phyloP scores from a whole-genome alignment of 371 early-diverging fungal species.

The Mortierella sp. region DNA sequence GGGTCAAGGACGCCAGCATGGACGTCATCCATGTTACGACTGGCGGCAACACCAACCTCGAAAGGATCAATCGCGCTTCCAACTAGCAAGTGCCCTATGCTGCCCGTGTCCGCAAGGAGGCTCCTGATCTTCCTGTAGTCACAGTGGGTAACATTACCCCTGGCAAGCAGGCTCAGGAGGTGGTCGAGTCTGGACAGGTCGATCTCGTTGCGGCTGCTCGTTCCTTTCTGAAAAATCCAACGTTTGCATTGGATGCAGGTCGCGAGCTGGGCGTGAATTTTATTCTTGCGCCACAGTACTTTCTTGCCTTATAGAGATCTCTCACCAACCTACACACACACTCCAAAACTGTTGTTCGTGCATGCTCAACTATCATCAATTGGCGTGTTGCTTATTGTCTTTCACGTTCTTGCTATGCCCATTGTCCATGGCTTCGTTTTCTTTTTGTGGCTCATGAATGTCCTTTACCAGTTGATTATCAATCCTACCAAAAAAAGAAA shows the following conservation, averaged over 20 bases:
- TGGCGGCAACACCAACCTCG: conserved; percentile 68
- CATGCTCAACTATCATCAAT: too few species aligned
- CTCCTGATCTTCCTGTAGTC: conserved; percentile 66
- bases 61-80: conserved; percentile 64
- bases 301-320: background rate
- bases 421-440: background rate
- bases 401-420: background rate
- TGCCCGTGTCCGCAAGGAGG: conserved; percentile 65
- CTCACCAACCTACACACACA: background rate
- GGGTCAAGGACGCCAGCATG: conserved; percentile 72
- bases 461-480: background rate
- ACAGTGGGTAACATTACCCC: conserved; percentile 83
- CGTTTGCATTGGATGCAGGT: conserved; percentile 61
- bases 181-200: conserved; percentile 73
- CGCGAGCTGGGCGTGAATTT: conserved; percentile 14
- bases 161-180: conserved; percentile 73
- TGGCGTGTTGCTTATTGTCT: too few species aligned
- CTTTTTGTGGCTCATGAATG: background rate
- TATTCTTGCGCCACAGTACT: conserved; percentile 4
- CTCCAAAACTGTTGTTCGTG: background rate
- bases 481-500: background rate
- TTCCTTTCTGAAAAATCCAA: conserved; percentile 80
- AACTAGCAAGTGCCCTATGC: conserved; percentile 82
- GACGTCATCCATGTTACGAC: conserved; percentile 82
- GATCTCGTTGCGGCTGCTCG: conserved; percentile 83